phyloP scores from a whole-genome alignment of 768 basidiomycete genomes.

The Calocera viscosa region DNA sequence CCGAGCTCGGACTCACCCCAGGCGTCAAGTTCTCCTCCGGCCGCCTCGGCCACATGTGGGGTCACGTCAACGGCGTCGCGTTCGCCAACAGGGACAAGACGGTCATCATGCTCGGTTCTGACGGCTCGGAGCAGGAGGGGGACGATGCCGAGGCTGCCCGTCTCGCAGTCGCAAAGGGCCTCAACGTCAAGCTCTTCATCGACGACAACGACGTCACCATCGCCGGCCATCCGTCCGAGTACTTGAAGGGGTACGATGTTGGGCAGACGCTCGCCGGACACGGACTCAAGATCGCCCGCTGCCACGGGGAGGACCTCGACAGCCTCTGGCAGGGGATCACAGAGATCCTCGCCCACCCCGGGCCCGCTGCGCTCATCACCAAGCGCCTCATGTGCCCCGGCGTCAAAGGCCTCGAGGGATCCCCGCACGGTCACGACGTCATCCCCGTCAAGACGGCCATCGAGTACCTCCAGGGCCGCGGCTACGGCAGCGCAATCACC shows the following conservation, averaged over 20 bases:
- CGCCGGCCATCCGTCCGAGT: slow-evolving; percentile 79
- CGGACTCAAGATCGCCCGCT: slow-evolving; percentile 62
- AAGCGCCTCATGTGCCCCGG: slow-evolving; percentile 61
- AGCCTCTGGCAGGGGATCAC: slow-evolving; percentile 57
- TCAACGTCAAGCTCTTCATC: slow-evolving; percentile 77
- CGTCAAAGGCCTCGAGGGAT: slow-evolving; percentile 65
- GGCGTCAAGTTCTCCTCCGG: slow-evolving; percentile 88
- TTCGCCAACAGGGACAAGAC: slow-evolving; percentile 65
- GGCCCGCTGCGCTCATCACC: slow-evolving; percentile 66
- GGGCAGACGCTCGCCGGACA: slow-evolving; percentile 65
- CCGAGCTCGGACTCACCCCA: slow-evolving; percentile 80
- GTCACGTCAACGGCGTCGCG: slow-evolving; percentile 73
- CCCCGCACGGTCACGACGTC: slow-evolving; percentile 70
- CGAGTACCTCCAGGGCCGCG: slow-evolving; percentile 55
- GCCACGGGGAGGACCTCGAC: slow-evolving; percentile 69
- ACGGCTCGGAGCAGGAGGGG: slow-evolving; percentile 85
- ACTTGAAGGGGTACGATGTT: slow-evolving; percentile 66
- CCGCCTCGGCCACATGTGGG: slow-evolving; percentile 87
- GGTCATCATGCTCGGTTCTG: slow-evolving; percentile 74
- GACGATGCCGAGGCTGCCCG: slow-evolving; percentile 84
- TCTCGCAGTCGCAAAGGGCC: slow-evolving; percentile 65
- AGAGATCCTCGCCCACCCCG: slow-evolving; percentile 44
- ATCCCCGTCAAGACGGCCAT: slow-evolving; percentile 70
- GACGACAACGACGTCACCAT: slow-evolving; percentile 90
- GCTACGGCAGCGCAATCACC: slow-evolving; percentile 39